Evolutionary conservation across 164 flowering plant species (phyloP), one percentile per base, ranked within the genome.

Genomic region (Warburgia ugandensis): DNA sequence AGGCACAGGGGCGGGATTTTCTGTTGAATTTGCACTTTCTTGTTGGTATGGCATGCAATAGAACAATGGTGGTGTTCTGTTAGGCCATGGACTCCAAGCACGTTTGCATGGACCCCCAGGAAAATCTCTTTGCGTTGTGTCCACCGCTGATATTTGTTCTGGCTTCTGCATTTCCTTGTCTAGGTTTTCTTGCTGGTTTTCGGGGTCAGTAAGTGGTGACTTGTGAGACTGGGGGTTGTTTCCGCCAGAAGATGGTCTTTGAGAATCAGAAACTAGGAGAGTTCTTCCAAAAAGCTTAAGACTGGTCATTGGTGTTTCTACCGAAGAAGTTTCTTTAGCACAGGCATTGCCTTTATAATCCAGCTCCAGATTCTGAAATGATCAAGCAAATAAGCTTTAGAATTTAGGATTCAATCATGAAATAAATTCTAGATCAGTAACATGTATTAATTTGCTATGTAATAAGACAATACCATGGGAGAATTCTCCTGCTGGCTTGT

Each of bases 241-340:
- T 13, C 25, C 64, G 3, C 12, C 12, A 31, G 75, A 63, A 58
- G 69, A 61, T 31, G 69, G 69, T 36, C 61, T 62, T 29, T 55
- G 58, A 48, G 70, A 55, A 41, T 78, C 81, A 11, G 69, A 53
- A 10, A 83, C 72, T 22, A 72, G 17, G 13, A 80, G 66, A n/a
- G 78, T 83, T 55, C 61, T 75, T 10, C 87, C 92, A 63, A 84
- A 84, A 14, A 84, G 80, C 69, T 81, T 84, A 56, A 84, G 72
- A 58, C 69, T 63, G 22, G 51, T 63, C 1, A 59, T 54, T 6
- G 77, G 58, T 53, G 72, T 65, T 58, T 65, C 72, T 6, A 48
- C 68, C 2, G 29, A 50, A 6, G 56, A 42, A 17, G 30, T 48
- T 52, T 68, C 72, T 26, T 62, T 59, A 0, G 39, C 29, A 56